phyloP scores from a whole-genome alignment of 768 basidiomycete genomes.

The Mycena rosella region DNA sequence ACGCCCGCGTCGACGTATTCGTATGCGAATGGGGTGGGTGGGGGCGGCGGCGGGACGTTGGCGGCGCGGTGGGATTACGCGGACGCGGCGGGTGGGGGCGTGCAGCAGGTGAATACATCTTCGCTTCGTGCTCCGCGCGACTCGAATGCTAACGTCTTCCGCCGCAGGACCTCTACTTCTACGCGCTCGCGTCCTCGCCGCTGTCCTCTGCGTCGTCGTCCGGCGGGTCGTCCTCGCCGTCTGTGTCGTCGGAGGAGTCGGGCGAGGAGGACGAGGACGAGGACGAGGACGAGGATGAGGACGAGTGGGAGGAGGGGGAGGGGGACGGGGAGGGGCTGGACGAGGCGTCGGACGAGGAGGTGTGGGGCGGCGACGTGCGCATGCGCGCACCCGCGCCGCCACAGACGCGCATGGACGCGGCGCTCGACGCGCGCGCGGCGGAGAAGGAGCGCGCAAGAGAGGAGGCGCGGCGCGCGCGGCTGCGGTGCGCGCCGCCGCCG shows the following conservation, averaged over 20 bases:
- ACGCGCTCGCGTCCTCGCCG: slow-evolving; percentile 82
- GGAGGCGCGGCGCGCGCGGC: slow-evolving; percentile 28
- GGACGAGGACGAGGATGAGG: slow-evolving; percentile 52
- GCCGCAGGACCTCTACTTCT: slow-evolving; percentile 78
- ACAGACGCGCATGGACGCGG: too few species aligned
- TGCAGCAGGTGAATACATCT: slow-evolving; percentile 44
- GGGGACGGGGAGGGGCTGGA: neutral
- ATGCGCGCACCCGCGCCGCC: neutral
- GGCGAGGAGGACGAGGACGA: slow-evolving; percentile 36
- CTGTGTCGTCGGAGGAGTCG: slow-evolving; percentile 8
- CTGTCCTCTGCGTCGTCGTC: slow-evolving; percentile 42
- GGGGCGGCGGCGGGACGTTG: slow-evolving; percentile 53
- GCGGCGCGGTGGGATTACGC: slow-evolving; percentile 67
- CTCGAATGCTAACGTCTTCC: slow-evolving; percentile 18
- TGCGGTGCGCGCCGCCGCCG: slow-evolving; percentile 20
- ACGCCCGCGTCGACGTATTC: neutral
- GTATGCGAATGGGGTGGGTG: neutral
- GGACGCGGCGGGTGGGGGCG: slow-evolving; percentile 49
- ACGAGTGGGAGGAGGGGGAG: slow-evolving; percentile 50
- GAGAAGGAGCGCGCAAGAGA: slow-evolving; percentile 7
- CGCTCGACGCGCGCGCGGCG: neutral
- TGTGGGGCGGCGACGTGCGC: too few species aligned
- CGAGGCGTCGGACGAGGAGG: neutral
- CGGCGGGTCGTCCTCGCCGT: slow-evolving; percentile 32
- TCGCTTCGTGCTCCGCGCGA: slow-evolving; percentile 12